phyloP scores from a whole-genome alignment of 2,329 filamentous ascomycete species.

The Cryoendolithus antarcticus region DNA sequence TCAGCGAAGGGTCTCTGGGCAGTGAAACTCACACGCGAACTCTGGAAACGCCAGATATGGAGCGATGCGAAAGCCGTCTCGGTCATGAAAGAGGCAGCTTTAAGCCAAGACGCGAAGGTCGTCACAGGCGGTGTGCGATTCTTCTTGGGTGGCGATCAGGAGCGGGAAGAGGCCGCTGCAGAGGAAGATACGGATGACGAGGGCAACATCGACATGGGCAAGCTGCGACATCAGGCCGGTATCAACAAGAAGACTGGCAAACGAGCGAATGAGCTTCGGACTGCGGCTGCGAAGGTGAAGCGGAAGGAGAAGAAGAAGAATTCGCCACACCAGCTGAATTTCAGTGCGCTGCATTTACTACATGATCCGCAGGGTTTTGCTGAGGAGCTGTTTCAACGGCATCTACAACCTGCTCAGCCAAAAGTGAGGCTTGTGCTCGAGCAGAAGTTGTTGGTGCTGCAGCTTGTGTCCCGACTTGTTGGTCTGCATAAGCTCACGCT shows the following conservation, averaged over 20 bases:
- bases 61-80: slow-evolving; percentile 90
- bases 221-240: slow-evolving; percentile 69
- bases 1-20: slow-evolving; percentile 89
- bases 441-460: slow-evolving; percentile 77
- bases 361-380: slow-evolving; percentile 92
- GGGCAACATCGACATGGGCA: slow-evolving; percentile 60
- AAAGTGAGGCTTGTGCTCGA: slow-evolving; percentile 79
- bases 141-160: slow-evolving; percentile 92
- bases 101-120: slow-evolving; percentile 89
- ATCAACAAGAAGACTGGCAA: slow-evolving; percentile 98
- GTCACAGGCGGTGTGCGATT: slow-evolving; percentile 78
- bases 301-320: slow-evolving; percentile 77
- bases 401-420: slow-evolving; percentile 59
- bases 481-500: slow-evolving; percentile 87
- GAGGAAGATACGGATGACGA: slow-evolving; percentile 82
- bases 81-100: slow-evolving; percentile 87
- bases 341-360: slow-evolving; percentile 85
- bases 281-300: slow-evolving; percentile 71
- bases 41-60: slow-evolving; percentile 97
- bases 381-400: slow-evolving; percentile 78
- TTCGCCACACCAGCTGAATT: slow-evolving; percentile 79
- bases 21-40: slow-evolving; percentile 83
- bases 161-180: slow-evolving; percentile 74
- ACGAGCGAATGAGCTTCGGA: slow-evolving; percentile 64
- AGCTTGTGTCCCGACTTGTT: slow-evolving; percentile 80